Evolutionary conservation across 202 grass and related monocot genomes (phyloP), one percentile per base, ranked within the genome.

Genomic region (Panicum hallii): DNA sequence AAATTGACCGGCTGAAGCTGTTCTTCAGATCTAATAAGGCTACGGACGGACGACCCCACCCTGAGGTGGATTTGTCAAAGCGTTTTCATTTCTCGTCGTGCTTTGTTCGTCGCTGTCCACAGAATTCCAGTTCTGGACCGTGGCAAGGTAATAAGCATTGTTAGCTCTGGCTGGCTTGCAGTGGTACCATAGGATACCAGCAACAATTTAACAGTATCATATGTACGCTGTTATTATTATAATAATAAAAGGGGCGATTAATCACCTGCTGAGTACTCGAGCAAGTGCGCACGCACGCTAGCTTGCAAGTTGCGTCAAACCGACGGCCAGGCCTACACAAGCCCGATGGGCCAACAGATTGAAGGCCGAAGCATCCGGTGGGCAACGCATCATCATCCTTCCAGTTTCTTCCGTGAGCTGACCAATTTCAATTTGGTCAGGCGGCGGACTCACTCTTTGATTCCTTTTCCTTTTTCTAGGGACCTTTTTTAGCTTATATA

Each of bases 221-320:
- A n/a, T n/a, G n/a, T n/a, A n/a, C n/a, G n/a, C n/a, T n/a, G n/a
- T n/a, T n/a, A n/a, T n/a, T n/a, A n/a, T n/a, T n/a, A n/a, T n/a
- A n/a, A n/a, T n/a, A n/a, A n/a, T n/a, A n/a, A n/a, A n/a, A n/a
- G n/a, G n/a, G n/a, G n/a, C n/a, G n/a, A n/a, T 26, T 20, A 30
- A 67, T 10, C 38, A 84, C 4, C 34, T 57, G 23, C n/a, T n/a
- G n/a, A 36, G 2, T 52, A 41, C 45, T 10, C 4, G 3, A 11
- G 8, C 54, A 45, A 77, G 55, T 62, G 11, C 40, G 11, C 17
- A 75, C 4, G 43, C 16, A 41, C 69, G 26, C 12, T 71, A 30
- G 22, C 44, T n/a, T 43, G 75, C 56, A 79, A 79, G 61, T 79
- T 64, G 84, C 77, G 15, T 73, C n/a, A 87, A 81, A 81, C 78